Evolutionary conservation across 805 yeast genomes (phyloP), one percentile per base, ranked within the genome.

Genomic region (Starmerella etchellsii): DNA sequence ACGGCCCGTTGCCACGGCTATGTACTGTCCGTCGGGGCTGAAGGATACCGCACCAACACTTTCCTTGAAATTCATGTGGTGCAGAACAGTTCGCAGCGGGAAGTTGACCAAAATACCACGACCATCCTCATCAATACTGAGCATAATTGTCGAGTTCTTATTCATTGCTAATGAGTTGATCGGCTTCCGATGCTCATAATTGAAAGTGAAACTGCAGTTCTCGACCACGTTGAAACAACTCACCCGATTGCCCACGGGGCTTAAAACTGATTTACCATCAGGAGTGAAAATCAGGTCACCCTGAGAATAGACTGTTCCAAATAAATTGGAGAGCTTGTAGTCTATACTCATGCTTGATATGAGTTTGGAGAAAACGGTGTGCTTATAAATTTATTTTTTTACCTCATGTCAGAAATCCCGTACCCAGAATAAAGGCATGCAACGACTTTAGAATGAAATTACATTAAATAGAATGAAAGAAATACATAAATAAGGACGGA

Each of bases 201-300:
- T 74, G 56, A 88, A 81, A 1, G 98, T 91, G 64, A 74, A 87
- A 2, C 95, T 81, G 52, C 74, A 78, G 60, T 79, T 85, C 55
- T 81, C 78, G 38, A 81, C 68, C 47, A 88, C 67, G 61, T 91
- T 95, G 62, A 87, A 91, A 41, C 81, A 82, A 15, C 85, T 70
- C 24, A 91, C 87, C 56, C 97, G 65, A 59, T 88, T 91, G 13
- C 98, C 98, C 3, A 91, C 97, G 0, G 98, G 97, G 44, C 91
- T 78, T 34, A 91, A 62, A 26, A 91, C 66, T 41, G 74, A 71
- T 10, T 80, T 74, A 2, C 98, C 98, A 56, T 87, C 95, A 1
- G 78, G 74, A 1, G 94, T 78, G 64, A 79, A 91, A 4, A 78
- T 68, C 22, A 91, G 63, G 58, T 88, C 85, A n/a, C 97, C 98